These are phyloP conservation scores for Colletotrichum falcatum DNA, from an alignment of 2,329 filamentous ascomycete species.

Conservation along the genomic window DNA sequence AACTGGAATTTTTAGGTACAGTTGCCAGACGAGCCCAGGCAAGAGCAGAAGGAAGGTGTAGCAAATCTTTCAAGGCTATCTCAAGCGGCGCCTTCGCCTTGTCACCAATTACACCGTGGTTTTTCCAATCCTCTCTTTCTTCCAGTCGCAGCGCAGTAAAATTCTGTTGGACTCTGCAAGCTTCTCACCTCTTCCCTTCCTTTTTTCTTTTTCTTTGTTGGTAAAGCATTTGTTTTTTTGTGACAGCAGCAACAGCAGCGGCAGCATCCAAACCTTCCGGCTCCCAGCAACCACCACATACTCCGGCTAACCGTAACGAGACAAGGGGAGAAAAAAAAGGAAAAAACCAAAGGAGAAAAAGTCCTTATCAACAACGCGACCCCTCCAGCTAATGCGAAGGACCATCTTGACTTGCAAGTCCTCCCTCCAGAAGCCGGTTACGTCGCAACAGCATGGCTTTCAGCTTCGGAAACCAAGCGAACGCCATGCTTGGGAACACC, in stretches of 20 bases:
- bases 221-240: not conserved
- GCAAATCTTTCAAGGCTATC: conserved; percentile 6
- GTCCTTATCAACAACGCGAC: conserved; percentile 21
- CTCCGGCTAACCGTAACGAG: conserved; percentile 12
- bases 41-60: conserved; percentile 27
- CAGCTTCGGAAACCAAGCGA: conserved; percentile 65
- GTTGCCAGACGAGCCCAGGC: conserved; percentile 19
- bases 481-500: conserved; percentile 56
- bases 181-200: conserved; percentile 7
- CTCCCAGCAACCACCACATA: conserved; percentile 8
- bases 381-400: conserved; percentile 43
- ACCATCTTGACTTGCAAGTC: conserved; percentile 46
- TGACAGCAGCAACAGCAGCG: conserved; percentile 21
- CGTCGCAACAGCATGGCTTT: conserved; percentile 70
- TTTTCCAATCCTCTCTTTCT: not conserved
- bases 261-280: conserved; percentile 1
- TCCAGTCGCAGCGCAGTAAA: conserved; percentile 5
- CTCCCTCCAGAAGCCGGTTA: conserved; percentile 47
- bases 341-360: not conserved
- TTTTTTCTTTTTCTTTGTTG: not conserved
- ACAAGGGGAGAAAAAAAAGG: not conserved
- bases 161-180: conserved; percentile 8
- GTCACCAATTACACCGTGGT: conserved; percentile 22
- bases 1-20: conserved; percentile 30
- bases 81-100: conserved; percentile 16